Evolutionary conservation across 768 basidiomycete genomes (phyloP).

Genomic region (Clavulina sp.): DNA sequence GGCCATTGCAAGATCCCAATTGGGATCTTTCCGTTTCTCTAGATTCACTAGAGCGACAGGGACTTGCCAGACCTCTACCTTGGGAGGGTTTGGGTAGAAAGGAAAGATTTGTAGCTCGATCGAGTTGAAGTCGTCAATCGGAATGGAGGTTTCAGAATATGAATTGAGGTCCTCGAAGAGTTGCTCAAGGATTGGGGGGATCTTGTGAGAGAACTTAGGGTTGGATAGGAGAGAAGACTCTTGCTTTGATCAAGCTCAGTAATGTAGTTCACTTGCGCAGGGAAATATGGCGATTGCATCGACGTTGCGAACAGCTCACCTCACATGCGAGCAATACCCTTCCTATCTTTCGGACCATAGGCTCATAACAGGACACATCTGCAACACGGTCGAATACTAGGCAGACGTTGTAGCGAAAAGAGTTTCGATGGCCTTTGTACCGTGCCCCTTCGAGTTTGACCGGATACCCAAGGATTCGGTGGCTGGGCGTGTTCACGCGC

Average conservation of each 20-base stretch:
- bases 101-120: slow-evolving; percentile 94
- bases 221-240: slow-evolving; percentile 80
- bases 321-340: slow-evolving; percentile 79
- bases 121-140: slow-evolving; percentile 77
- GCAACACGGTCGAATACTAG: slow-evolving; percentile 79
- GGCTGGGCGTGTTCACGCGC: slow-evolving; percentile 60
- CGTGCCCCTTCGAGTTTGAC: slow-evolving; percentile 45
- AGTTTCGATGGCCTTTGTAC: slow-evolving; percentile 52
- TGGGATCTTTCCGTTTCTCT: slow-evolving; percentile 61
- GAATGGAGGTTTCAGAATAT: slow-evolving; percentile 89
- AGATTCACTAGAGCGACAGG: slow-evolving; percentile 80
- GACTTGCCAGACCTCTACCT: slow-evolving; percentile 88
- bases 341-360: slow-evolving; percentile 85
- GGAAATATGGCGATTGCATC: background rate
- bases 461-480: slow-evolving; percentile 86
- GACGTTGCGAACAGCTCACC: slow-evolving; percentile 30
- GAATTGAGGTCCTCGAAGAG: slow-evolving; percentile 95
- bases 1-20: slow-evolving; percentile 91
- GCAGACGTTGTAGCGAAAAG: slow-evolving; percentile 86
- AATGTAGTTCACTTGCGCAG: background rate
- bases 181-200: slow-evolving; percentile 81
- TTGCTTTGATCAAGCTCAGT: slow-evolving; percentile 30
- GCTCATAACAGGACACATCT: slow-evolving; percentile 89
- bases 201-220: slow-evolving; percentile 38
- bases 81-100: slow-evolving; percentile 85